A percentile compares a stretch with the other conserved stretches of the same genome.
phyloP scores from a whole-genome alignment of 148 eudicot genomes.

The Amaranthus palmeri region DNA sequence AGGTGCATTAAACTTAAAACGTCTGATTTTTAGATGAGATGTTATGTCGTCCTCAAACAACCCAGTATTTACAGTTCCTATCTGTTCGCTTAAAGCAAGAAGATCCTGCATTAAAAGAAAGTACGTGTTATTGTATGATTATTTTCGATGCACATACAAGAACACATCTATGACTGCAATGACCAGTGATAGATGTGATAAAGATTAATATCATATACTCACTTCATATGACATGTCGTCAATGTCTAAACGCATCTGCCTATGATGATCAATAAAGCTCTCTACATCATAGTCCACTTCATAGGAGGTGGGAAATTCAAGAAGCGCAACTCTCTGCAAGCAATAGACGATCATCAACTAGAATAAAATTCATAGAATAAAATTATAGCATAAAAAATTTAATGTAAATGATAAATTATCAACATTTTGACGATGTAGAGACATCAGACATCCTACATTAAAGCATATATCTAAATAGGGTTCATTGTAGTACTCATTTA shows the following conservation, averaged over 20 bases:
- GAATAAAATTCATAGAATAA: background rate
- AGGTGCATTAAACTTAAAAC: slow-evolving; percentile 32
- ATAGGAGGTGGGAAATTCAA: slow-evolving; percentile 58
- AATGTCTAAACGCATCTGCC: slow-evolving; percentile 91
- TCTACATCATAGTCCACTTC: slow-evolving; percentile 45
- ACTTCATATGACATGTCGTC: slow-evolving; percentile 99
- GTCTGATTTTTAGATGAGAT: slow-evolving; percentile 52
- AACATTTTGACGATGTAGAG: background rate
- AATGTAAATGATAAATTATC: background rate
- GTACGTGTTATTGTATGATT: background rate
- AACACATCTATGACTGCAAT: background rate
- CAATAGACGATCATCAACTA: background rate
- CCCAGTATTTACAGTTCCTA: slow-evolving; percentile 78
- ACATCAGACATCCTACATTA: background rate
- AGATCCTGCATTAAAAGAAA: slow-evolving; percentile 61
- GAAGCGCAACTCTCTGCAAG: slow-evolving; percentile 73
- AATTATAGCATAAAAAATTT: background rate
- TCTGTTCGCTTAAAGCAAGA: slow-evolving; percentile 91
- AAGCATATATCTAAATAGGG: background rate
- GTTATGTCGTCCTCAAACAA: slow-evolving; percentile 60
- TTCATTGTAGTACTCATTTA: background rate
- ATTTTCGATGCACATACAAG: background rate
- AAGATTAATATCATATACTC: slow-evolving; percentile 9
- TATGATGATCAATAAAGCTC: slow-evolving; percentile 59
- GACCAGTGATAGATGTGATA: no score